Percentiles rank a stretch among this genome's conserved stretches.
These are phyloP conservation scores for Polygonum aviculare DNA, from an alignment of 148 eudicot species.

Conservation along the genomic window DNA sequence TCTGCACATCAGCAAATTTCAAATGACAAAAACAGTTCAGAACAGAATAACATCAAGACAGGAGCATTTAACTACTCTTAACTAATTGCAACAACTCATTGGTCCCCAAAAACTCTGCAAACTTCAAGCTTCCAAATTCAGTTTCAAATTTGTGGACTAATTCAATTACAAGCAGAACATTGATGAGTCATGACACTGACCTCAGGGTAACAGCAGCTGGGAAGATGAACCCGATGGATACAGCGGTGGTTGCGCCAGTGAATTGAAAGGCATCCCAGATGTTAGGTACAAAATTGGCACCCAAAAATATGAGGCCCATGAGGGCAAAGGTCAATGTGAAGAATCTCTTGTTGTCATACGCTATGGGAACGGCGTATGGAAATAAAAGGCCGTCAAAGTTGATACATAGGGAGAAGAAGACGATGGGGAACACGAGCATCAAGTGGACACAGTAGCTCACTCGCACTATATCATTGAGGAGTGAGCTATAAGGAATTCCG, in stretches of 20 bases:
- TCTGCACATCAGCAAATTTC: constrained; percentile 27
- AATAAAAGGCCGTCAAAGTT: constrained; percentile 70
- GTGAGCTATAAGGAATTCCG: constrained; percentile 58
- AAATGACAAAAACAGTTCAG: not conserved
- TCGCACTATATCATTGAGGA: constrained; percentile 62
- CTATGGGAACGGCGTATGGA: constrained; percentile 32
- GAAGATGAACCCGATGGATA: constrained; percentile 13
- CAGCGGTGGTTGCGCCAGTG: constrained; percentile 17
- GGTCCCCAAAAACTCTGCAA: not conserved
- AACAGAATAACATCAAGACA: not conserved
- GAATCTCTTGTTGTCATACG: constrained; percentile 13
- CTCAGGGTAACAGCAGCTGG: constrained; percentile 15
- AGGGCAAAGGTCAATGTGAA: not conserved
- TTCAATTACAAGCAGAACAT: not conserved
- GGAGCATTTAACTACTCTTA: not conserved
- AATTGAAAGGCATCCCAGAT: constrained; percentile 21
- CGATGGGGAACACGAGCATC: constrained; percentile 86
- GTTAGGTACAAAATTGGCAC: constrained; percentile 14
- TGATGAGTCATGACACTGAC: not conserved
- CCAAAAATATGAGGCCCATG: constrained; percentile 12
- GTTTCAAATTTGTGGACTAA: not conserved
- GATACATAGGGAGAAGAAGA: constrained; percentile 69
- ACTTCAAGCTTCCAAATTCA: not conserved
- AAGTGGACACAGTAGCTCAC: constrained; percentile 70
- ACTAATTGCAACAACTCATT: not conserved